phyloP scores from a whole-genome alignment of 768 basidiomycete genomes.

The Tylopilus intermedius region DNA sequence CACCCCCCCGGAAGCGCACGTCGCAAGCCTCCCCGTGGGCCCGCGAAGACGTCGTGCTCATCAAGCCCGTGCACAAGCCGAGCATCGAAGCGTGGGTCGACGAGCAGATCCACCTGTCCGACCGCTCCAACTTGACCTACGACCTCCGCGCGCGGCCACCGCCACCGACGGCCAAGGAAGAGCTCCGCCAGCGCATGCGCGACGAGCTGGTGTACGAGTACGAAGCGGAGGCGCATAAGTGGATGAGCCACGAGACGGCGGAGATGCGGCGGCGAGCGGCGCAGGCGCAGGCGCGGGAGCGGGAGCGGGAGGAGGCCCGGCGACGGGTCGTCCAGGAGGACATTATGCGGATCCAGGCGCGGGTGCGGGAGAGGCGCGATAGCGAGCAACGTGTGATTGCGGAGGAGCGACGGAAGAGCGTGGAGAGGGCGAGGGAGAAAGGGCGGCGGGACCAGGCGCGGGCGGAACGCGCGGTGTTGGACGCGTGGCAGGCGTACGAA shows the following conservation, averaged over 20 bases:
- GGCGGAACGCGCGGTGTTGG: conserved; percentile 41
- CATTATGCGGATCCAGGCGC: conserved; percentile 47
- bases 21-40: conserved; percentile 37
- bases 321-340: conserved; percentile 50
- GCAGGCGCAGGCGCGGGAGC: conserved; percentile 29
- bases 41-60: conserved; percentile 38
- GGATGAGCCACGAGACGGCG: conserved; percentile 50
- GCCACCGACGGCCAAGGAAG: conserved; percentile 26
- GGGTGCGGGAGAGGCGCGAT: conserved; percentile 46
- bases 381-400: conserved; percentile 43
- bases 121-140: conserved; percentile 22
- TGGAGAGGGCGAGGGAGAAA: conserved; percentile 36
- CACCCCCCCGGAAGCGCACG: conserved; percentile 27
- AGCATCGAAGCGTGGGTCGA: conserved; percentile 64
- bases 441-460: conserved; percentile 40
- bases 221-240: conserved; percentile 46
- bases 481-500: conserved; percentile 66
- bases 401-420: conserved; percentile 41
- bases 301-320: conserved; percentile 41
- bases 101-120: conserved; percentile 42
- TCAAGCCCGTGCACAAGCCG: conserved; percentile 39
- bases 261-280: conserved; percentile 37
- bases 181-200: conserved; percentile 39
- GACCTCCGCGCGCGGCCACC: conserved; percentile 13
- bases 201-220: conserved; percentile 51